Percentiles rank a stretch among this genome's conserved stretches.
phyloP scores from a whole-genome alignment of 768 basidiomycete species.

The Boletus insuetus region DNA sequence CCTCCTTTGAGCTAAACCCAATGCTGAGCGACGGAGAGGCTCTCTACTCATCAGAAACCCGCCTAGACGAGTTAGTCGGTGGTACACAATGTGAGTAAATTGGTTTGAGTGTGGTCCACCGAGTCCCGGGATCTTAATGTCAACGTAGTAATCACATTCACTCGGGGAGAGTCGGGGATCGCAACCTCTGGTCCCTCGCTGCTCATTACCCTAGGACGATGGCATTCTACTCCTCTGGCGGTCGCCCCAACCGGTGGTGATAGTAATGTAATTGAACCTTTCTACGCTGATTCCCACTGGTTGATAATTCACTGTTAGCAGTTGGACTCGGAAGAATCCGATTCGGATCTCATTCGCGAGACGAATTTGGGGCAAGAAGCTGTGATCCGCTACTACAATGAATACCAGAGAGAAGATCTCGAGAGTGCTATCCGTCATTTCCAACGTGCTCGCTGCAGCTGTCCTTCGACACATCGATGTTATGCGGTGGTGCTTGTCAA shows the following conservation, averaged over 20 bases:
- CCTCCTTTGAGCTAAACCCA: background rate
- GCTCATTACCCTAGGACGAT: background rate
- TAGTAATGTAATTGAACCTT: background rate
- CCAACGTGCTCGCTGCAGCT: background rate
- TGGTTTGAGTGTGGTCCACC: background rate
- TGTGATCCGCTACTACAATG: background rate
- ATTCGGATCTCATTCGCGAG: background rate
- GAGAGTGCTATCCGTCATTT: background rate
- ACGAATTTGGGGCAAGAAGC: background rate
- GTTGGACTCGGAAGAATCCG: background rate
- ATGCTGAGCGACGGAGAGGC: background rate
- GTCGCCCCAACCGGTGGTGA: background rate
- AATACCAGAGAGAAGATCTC: background rate
- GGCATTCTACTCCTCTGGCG: background rate
- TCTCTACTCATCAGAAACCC: background rate
- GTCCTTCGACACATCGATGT: background rate
- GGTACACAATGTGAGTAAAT: background rate
- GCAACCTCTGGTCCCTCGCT: background rate
- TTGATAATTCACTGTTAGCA: background rate
- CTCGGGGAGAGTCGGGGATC: background rate
- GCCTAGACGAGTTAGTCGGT: background rate
- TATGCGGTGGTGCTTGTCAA: background rate
- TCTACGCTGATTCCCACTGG: background rate
- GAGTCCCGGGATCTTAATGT: background rate
- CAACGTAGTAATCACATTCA: background rate